A percentile compares a stretch with the other conserved stretches of the same genome.
These are phyloP conservation scores for Myxozyma vanderwaltii DNA, from an alignment of 805 yeast genomes.

Conservation along the genomic window DNA sequence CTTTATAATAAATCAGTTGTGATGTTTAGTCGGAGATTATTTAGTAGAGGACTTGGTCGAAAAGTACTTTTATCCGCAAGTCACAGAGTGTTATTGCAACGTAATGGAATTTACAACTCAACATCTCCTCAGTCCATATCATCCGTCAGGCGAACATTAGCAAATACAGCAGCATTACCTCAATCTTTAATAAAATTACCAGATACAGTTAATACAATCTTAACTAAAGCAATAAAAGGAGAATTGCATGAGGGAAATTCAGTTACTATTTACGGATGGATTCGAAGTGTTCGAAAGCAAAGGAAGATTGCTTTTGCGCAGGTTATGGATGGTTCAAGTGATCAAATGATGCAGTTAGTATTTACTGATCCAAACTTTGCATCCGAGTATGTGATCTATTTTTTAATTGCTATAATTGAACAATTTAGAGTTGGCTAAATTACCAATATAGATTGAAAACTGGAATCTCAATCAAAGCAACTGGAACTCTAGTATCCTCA, in stretches of 20 bases:
- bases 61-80: too few relatives aligned
- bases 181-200: not conserved
- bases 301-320: slow-evolving; percentile 82
- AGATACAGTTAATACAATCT: slow-evolving; percentile 2
- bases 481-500: slow-evolving; percentile 28
- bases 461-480: slow-evolving; percentile 22
- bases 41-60: too few relatives aligned
- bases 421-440: not conserved
- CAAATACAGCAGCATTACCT: not conserved
- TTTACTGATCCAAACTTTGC: slow-evolving; percentile 40
- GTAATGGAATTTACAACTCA: too few relatives aligned
- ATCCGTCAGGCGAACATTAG: not conserved
- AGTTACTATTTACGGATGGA: slow-evolving; percentile 67
- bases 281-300: slow-evolving; percentile 68
- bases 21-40: too few relatives aligned
- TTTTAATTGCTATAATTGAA: slow-evolving; percentile 14
- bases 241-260: slow-evolving; percentile 35
- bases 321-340: slow-evolving; percentile 73
- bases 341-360: slow-evolving; percentile 57
- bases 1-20: too few relatives aligned
- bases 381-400: slow-evolving; percentile 11
- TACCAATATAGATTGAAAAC: slow-evolving; percentile 37
- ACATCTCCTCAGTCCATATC: too few relatives aligned
- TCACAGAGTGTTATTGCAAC: too few relatives aligned
- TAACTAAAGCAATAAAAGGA: not conserved